These are phyloP conservation scores for Aspergillus sp. DNA, from an alignment of 2,329 filamentous ascomycete species.

Conservation along the genomic window DNA sequence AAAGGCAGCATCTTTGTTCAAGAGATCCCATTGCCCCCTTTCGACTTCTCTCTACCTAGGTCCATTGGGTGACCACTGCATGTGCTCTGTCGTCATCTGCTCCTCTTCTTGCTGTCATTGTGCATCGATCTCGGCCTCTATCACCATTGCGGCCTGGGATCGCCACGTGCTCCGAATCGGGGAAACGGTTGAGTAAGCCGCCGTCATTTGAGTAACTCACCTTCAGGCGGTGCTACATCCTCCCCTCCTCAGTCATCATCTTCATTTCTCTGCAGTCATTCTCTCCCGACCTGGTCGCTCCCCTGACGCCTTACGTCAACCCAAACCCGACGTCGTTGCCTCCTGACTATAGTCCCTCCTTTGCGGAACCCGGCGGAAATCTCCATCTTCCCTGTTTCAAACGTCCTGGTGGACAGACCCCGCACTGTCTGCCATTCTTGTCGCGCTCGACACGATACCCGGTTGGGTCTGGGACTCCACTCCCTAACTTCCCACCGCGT, in stretches of 20 bases:
- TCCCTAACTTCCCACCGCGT: constrained; percentile 7
- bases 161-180: constrained; percentile 13
- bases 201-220: background rate
- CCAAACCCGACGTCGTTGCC: background rate
- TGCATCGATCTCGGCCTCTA: background rate
- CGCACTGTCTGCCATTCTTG: constrained; percentile 13
- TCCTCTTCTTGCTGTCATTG: background rate
- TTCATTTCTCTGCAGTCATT: background rate
- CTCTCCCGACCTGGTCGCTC: background rate
- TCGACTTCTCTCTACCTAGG: background rate
- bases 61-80: background rate
- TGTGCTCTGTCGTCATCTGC: constrained; percentile 1
- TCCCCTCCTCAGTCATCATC: background rate
- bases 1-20: constrained; percentile 12
- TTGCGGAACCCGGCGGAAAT: constrained; percentile 1
- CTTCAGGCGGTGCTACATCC: background rate
- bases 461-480: constrained; percentile 16
- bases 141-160: background rate
- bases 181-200: constrained; percentile 11
- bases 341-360: background rate
- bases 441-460: constrained; percentile 14
- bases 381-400: constrained; percentile 6
- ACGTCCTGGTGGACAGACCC: constrained; percentile 18
- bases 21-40: background rate
- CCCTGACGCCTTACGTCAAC: background rate